Evolutionary conservation across 1,139 yeast species (phyloP).

Genomic region (Taphrina pruni): DNA sequence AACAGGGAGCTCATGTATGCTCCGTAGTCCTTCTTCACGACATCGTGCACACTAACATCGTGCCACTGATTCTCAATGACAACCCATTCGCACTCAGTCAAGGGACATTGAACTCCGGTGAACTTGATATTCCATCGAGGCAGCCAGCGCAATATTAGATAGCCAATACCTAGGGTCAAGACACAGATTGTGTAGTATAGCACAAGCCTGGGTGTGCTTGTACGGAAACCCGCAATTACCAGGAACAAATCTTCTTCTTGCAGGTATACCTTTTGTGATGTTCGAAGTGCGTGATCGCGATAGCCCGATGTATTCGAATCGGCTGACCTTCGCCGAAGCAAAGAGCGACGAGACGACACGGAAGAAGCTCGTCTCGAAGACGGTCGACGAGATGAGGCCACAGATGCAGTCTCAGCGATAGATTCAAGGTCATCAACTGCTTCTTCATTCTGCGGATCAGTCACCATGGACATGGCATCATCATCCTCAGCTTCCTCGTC

Average conservation of each 20-base stretch:
- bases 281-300: constrained; percentile 2
- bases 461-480: constrained; percentile 38
- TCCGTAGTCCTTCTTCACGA: constrained; percentile 67
- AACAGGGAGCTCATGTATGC: constrained; percentile 74
- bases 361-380: constrained; percentile 13
- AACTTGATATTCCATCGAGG: constrained; percentile 75
- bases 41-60: constrained; percentile 67
- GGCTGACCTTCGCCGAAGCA: constrained; percentile 25
- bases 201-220: constrained; percentile 58
- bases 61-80: constrained; percentile 94
- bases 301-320: constrained; percentile 23
- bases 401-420: constrained; percentile 35
- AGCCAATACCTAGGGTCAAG: constrained; percentile 71
- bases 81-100: constrained; percentile 89
- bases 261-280: constrained; percentile 78
- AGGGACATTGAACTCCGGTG: constrained; percentile 68
- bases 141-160: constrained; percentile 78
- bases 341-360: constrained; percentile 19
- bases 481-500: constrained; percentile 38
- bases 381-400: constrained; percentile 31
- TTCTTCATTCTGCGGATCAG: constrained; percentile 33
- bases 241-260: constrained; percentile 94
- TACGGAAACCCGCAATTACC: constrained; percentile 87
- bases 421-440: constrained; percentile 37
- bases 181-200: constrained; percentile 64